These are phyloP conservation scores for Wickerhamiella parazyma DNA, from an alignment of 805 yeast genomes.

Conservation along the genomic window DNA sequence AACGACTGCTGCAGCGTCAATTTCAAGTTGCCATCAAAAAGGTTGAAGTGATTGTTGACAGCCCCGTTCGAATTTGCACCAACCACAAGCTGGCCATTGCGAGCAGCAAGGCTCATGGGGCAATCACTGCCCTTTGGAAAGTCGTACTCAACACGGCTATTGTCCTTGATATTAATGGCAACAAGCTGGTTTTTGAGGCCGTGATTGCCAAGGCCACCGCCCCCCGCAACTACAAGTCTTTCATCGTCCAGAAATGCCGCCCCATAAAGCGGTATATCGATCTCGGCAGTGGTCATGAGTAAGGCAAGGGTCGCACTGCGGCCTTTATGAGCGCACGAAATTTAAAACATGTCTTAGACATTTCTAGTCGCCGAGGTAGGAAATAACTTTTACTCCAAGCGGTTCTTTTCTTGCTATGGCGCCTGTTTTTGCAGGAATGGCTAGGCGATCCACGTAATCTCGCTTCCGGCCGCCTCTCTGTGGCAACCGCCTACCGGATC, in stretches of 20 bases:
- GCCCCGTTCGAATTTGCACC: neutral
- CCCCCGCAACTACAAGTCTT: conserved; percentile 68
- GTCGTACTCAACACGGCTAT: neutral
- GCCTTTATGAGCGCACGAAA: too few species aligned
- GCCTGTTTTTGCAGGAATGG: too few species aligned
- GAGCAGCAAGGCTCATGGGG: conserved; percentile 4
- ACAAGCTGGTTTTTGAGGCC: conserved; percentile 63
- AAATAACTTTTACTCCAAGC: too few species aligned
- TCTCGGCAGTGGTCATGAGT: neutral
- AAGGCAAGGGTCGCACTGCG: neutral
- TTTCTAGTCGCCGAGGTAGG: too few species aligned
- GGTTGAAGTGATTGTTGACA: neutral
- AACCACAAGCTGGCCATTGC: neutral
- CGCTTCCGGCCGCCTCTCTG: neutral
- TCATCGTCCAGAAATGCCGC: conserved; percentile 52
- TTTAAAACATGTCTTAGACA: too few species aligned
- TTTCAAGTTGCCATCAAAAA: neutral
- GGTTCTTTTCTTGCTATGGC: too few species aligned
- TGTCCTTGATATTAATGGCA: conserved; percentile 26
- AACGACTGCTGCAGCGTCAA: neutral
- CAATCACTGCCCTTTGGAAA: conserved; percentile 6
- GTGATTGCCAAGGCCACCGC: conserved; percentile 89
- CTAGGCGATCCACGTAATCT: neutral
- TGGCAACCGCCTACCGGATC: neutral
- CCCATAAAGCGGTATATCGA: conserved; percentile 52